A percentile compares a stretch with the other conserved stretches of the same genome.
These are phyloP conservation scores for Pinus taeda DNA, from an alignment of 75 land plant genomes.

Conservation along the genomic window DNA sequence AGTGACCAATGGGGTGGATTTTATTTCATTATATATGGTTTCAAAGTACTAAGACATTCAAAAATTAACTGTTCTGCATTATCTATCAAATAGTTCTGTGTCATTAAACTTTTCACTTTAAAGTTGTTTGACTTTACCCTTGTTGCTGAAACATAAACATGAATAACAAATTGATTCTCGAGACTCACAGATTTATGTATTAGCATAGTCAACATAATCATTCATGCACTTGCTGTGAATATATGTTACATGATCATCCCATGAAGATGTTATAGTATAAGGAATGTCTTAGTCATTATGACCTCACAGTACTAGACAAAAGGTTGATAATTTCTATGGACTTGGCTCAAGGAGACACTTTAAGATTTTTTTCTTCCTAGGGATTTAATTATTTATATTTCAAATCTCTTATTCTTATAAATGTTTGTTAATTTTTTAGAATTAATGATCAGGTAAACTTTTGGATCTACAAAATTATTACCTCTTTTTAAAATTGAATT, in stretches of 20 bases:
- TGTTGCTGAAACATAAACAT: background rate
- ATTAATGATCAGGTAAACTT: too few species aligned
- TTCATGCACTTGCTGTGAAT: background rate
- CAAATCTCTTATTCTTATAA: too few species aligned
- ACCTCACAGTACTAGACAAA: too few species aligned
- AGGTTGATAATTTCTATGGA: too few species aligned
- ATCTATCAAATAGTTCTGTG: background rate
- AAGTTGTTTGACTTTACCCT: background rate
- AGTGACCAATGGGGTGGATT: conserved; percentile 25
- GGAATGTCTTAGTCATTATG: too few species aligned
- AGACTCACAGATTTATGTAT: background rate
- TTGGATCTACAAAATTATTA: too few species aligned
- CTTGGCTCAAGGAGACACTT: too few species aligned
- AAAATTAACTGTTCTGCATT: background rate
- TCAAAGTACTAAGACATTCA: background rate
- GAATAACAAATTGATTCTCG: background rate
- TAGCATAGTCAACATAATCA: background rate
- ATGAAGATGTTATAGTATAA: background rate
- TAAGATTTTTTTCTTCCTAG: too few species aligned
- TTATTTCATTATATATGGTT: background rate
- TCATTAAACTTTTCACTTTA: background rate
- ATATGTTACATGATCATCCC: background rate
- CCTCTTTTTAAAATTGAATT: too few species aligned
- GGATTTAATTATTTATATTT: too few species aligned
- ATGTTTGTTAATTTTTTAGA: too few species aligned